Conservation (phyloP, 768 basidiomycete species). For the Tylopilus intermedius region DNA sequence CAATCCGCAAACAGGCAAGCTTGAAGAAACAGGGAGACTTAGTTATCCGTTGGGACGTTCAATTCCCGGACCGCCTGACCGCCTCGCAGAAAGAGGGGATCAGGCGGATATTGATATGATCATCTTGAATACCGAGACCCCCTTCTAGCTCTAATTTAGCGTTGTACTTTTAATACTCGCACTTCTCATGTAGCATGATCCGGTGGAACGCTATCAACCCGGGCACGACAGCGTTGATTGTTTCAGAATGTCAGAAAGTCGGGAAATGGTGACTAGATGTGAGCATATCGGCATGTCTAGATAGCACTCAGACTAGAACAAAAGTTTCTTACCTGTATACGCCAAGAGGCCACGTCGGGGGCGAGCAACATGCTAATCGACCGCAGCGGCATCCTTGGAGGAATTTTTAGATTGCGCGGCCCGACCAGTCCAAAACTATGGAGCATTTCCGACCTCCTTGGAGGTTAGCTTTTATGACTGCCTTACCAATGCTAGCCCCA, state of each 20-base stretch:
- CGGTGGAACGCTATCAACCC: not conserved
- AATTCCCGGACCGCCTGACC: constrained; percentile 76
- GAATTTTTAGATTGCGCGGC: not conserved
- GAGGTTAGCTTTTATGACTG: not conserved
- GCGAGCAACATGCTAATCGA: not conserved
- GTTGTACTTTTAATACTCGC: constrained; percentile 9
- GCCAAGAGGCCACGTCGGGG: not conserved
- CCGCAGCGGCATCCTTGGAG: not conserved
- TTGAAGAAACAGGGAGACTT: constrained; percentile 78
- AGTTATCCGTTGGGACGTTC: constrained; percentile 75
- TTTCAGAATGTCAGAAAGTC: not conserved
- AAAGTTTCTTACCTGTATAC: not conserved
- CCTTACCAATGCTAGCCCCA: not conserved
- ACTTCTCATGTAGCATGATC: constrained; percentile 3
- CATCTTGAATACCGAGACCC: not conserved
- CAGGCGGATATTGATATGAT: constrained; percentile 54
- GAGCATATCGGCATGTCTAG: not conserved
- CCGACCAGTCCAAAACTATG: not conserved
- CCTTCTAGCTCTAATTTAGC: constrained; percentile 8
- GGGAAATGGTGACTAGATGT: not conserved
- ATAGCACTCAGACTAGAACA: not conserved
- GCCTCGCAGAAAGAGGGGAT: constrained; percentile 76
- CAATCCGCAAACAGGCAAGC: constrained; percentile 74
- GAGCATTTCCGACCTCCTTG: not conserved
- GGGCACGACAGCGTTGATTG: not conserved